Evolutionary conservation across 2,329 filamentous ascomycete species (phyloP).

Genomic region (Balansia obtecta): DNA sequence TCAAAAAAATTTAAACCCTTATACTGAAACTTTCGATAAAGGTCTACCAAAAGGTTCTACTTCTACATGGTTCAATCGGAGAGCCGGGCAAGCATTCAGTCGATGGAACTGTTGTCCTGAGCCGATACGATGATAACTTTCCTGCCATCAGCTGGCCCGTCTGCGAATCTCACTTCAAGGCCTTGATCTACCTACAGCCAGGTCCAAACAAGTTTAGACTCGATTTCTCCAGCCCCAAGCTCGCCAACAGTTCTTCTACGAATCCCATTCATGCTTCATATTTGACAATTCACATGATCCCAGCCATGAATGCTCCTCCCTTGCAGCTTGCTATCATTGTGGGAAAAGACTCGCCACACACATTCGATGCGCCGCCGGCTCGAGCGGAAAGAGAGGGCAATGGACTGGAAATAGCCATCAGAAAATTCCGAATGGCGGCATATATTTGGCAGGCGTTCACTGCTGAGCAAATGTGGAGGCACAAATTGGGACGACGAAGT

Average conservation of each 20-base stretch:
- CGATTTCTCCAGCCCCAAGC: constrained; percentile 75
- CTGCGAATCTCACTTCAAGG: constrained; percentile 81
- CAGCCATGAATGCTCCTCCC: constrained; percentile 65
- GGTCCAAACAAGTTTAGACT: constrained; percentile 81
- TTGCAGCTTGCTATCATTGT: constrained; percentile 81
- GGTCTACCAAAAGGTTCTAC: constrained; percentile 84
- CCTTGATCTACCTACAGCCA: constrained; percentile 77
- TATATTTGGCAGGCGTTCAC: constrained; percentile 98
- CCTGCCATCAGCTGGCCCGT: constrained; percentile 80
- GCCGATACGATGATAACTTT: constrained; percentile 74
- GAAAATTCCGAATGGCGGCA: constrained; percentile 88
- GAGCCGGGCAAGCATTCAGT: constrained; percentile 54
- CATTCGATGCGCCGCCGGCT: constrained; percentile 71
- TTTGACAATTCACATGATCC: constrained; percentile 76
- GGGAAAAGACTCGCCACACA: constrained; percentile 76
- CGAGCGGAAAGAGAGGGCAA: constrained; percentile 71
- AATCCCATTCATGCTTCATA: constrained; percentile 66
- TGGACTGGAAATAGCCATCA: constrained; percentile 63
- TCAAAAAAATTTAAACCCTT: not conserved
- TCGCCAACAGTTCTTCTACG: constrained; percentile 54
- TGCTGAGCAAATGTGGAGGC: constrained; percentile 87
- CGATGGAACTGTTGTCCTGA: constrained; percentile 70
- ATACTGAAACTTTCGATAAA: constrained; percentile 25
- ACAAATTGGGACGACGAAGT: constrained; percentile 71
- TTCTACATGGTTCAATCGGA: constrained; percentile 71